phyloP scores from a whole-genome alignment of 2,329 filamentous ascomycete species.

The Samsoniella hepiali region DNA sequence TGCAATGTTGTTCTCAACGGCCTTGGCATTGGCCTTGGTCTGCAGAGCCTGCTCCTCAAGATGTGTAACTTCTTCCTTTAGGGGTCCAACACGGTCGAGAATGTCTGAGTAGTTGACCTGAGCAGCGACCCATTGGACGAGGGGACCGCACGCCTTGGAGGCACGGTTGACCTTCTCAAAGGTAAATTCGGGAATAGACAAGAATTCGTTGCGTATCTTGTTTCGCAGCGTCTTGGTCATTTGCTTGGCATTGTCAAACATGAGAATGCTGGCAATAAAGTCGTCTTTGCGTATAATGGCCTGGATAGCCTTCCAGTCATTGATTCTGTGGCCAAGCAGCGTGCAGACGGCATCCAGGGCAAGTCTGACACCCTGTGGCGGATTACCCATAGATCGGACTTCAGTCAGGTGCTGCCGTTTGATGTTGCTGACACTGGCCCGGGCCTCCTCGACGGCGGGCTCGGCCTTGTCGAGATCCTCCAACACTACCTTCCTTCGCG shows the following conservation, averaged over 20 bases:
- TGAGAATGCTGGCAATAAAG: slow-evolving; percentile 96
- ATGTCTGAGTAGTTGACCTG: slow-evolving; percentile 99
- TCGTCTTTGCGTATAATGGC: slow-evolving; percentile 86
- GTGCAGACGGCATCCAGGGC: slow-evolving; percentile 96
- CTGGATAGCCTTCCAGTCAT: slow-evolving; percentile 89
- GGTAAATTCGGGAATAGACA: slow-evolving; percentile 92
- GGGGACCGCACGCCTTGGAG: slow-evolving; percentile 91
- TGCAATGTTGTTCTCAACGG: slow-evolving; percentile 82
- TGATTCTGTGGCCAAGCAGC: slow-evolving; percentile 82
- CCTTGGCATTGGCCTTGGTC: slow-evolving; percentile 90
- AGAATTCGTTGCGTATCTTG: slow-evolving; percentile 90
- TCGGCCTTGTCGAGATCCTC: slow-evolving; percentile 87
- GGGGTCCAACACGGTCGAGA: slow-evolving; percentile 84
- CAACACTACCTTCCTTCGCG: slow-evolving; percentile 78
- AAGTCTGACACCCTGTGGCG: slow-evolving; percentile 84
- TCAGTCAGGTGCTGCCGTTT: slow-evolving; percentile 96
- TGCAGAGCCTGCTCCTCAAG: slow-evolving; percentile 86
- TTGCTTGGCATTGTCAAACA: slow-evolving; percentile 90
- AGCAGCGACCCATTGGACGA: slow-evolving; percentile 95
- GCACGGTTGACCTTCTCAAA: slow-evolving; percentile 95
- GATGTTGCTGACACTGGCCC: slow-evolving; percentile 97
- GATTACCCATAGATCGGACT: slow-evolving; percentile 94
- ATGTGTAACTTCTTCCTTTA: slow-evolving; percentile 83
- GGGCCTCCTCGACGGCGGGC: slow-evolving; percentile 87
- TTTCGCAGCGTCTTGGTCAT: slow-evolving; percentile 81